These are phyloP conservation scores for Leptographium radiaticola DNA, from an alignment of 2,329 filamentous ascomycete genomes.

Conservation along the genomic window DNA sequence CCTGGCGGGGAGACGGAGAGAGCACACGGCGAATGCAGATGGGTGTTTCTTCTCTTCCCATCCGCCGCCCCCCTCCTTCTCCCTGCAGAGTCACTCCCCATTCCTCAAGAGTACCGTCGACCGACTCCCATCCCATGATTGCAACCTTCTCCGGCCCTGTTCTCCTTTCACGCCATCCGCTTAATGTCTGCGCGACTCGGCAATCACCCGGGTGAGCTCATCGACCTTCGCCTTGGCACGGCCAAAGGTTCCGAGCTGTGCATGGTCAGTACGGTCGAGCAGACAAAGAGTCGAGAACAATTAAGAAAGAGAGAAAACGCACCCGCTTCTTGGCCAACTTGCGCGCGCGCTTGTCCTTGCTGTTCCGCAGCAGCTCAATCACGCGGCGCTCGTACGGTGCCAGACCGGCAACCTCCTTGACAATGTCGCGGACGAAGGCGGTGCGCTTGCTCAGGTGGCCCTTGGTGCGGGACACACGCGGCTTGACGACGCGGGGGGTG, in stretches of 20 bases:
- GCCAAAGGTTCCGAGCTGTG: conserved; percentile 89
- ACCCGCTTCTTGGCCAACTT: conserved; percentile 99
- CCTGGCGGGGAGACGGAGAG: neutral
- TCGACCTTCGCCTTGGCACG: conserved; percentile 99
- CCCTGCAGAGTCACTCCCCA: neutral
- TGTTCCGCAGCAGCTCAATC: conserved; percentile 97
- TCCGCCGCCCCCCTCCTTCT: conserved; percentile 3
- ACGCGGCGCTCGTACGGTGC: conserved; percentile 96
- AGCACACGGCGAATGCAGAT: neutral
- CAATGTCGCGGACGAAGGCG: conserved; percentile 90
- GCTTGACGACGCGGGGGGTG: conserved; percentile 64
- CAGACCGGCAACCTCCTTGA: conserved; percentile 94
- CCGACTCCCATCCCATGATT: neutral
- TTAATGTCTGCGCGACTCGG: conserved; percentile 73
- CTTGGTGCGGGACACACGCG: conserved; percentile 75
- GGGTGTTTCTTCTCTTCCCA: neutral
- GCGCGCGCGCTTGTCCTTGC: conserved; percentile 96
- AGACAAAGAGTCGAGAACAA: neutral
- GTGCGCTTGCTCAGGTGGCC: conserved; percentile 95
- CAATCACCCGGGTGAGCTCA: conserved; percentile 95
- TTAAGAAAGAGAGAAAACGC: conserved; percentile 26
- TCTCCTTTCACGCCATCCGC: neutral
- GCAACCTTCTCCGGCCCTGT: neutral
- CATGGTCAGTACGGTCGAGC: no score
- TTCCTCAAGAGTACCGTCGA: neutral